Evolutionary conservation across 371 early-diverging fungal species (phyloP).

Genomic region (Dinochytrium kinnereticum): DNA sequence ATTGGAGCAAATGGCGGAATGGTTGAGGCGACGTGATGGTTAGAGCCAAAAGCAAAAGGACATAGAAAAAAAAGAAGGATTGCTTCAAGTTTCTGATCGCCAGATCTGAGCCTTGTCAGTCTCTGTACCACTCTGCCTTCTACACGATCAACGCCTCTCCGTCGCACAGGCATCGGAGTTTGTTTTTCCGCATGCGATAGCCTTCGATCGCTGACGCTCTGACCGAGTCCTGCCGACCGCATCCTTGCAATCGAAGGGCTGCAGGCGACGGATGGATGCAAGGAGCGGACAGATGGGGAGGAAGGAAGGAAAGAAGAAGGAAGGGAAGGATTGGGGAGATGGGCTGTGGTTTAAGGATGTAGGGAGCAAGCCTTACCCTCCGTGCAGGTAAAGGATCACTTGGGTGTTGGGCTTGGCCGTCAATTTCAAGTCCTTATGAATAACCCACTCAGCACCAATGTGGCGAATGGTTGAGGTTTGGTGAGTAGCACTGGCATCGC

Average conservation of each 20-base stretch:
- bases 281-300: no score
- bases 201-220: no score
- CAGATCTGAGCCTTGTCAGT: background rate
- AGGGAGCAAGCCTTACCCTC: slow-evolving; percentile 36
- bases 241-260: no score
- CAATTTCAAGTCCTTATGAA: background rate
- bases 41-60: background rate
- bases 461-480: background rate
- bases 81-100: background rate
- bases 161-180: no score
- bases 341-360: background rate
- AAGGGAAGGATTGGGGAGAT: background rate
- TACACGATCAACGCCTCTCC: no score
- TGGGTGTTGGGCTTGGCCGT: background rate
- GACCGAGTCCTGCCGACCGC: no score
- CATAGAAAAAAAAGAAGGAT: background rate
- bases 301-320: background rate
- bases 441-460: slow-evolving; percentile 36
- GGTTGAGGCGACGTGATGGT: no score
- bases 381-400: slow-evolving; percentile 69
- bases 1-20: background rate
- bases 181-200: no score
- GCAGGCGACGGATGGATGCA: no score
- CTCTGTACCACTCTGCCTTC: no score
- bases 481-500: background rate